These are phyloP conservation scores for Pseudogymnoascus sp. DNA, from an alignment of 2,329 filamentous ascomycete genomes.

Conservation along the genomic window DNA sequence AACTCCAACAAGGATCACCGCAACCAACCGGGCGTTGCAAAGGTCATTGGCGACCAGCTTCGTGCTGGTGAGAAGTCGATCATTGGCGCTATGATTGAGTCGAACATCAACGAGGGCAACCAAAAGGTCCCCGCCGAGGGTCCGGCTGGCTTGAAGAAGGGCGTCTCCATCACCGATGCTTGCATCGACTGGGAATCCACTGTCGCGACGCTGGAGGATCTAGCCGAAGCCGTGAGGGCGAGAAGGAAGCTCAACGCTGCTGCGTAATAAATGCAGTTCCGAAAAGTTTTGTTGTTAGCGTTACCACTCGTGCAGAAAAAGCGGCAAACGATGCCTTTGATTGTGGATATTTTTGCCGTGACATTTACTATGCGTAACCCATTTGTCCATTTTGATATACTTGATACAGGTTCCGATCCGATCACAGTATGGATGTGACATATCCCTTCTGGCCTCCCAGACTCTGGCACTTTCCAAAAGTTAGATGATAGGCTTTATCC, in stretches of 20 bases:
- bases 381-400: not conserved
- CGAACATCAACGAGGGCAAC: conserved; percentile 86
- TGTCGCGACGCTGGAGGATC: conserved; percentile 69
- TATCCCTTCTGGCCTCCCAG: not conserved
- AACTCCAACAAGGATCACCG: conserved; percentile 97
- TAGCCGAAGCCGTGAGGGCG: conserved; percentile 74
- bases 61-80: conserved; percentile 80
- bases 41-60: conserved; percentile 74
- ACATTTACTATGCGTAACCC: not conserved
- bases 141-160: conserved; percentile 69
- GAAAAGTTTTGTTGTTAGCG: conserved; percentile 6
- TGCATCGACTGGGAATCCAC: conserved; percentile 93
- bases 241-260: conserved; percentile 46
- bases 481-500: not conserved
- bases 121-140: conserved; percentile 84
- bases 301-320: not conserved
- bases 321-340: not conserved
- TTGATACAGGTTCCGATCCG: not conserved
- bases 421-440: not conserved
- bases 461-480: not conserved
- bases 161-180: conserved; percentile 90
- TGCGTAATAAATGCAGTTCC: not conserved
- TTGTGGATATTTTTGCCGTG: conserved; percentile 1
- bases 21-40: conserved; percentile 92
- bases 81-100: conserved; percentile 97